Conservation (phyloP, 768 basidiomycete species). For the Epithele typhae region DNA sequence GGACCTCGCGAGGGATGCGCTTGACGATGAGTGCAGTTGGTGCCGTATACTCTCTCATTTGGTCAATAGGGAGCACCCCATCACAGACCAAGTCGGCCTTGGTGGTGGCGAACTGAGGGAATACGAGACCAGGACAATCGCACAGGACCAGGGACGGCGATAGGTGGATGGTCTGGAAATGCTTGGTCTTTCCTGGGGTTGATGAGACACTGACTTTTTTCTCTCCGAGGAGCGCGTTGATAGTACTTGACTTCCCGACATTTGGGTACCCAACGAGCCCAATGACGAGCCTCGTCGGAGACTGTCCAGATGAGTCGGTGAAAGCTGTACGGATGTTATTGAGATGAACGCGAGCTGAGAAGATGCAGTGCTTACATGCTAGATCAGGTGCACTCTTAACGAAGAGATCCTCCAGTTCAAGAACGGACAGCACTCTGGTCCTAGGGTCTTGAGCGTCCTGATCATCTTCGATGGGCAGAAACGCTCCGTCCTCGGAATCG, state of each 20-base stretch:
- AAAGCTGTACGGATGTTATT: conserved; percentile 46
- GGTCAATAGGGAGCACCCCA: conserved; percentile 96
- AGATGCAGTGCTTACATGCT: conserved; percentile 36
- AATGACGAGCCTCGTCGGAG: conserved; percentile 64
- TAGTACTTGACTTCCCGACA: conserved; percentile 97
- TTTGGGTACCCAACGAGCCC: conserved; percentile 98
- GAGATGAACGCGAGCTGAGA: background rate
- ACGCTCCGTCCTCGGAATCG: conserved; percentile 32
- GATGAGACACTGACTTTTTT: conserved; percentile 98
- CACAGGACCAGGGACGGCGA: conserved; percentile 83
- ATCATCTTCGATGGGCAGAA: conserved; percentile 49
- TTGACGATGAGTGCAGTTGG: conserved; percentile 75
- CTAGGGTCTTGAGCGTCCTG: conserved; percentile 55
- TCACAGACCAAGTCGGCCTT: conserved; percentile 96
- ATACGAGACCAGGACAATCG: conserved; percentile 97
- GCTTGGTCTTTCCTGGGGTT: conserved; percentile 98
- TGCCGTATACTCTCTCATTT: conserved; percentile 89
- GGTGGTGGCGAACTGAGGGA: conserved; percentile 97
- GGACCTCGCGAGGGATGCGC: conserved; percentile 72
- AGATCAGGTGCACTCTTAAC: conserved; percentile 65
- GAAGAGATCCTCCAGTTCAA: conserved; percentile 87
- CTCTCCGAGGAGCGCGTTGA: conserved; percentile 92
- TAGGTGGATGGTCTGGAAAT: conserved; percentile 97
- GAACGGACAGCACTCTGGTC: conserved; percentile 75
- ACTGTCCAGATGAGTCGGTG: conserved; percentile 48